Evolutionary conservation across 345 rosid genomes (phyloP).

Genomic region (Odontarrhena argentea): DNA sequence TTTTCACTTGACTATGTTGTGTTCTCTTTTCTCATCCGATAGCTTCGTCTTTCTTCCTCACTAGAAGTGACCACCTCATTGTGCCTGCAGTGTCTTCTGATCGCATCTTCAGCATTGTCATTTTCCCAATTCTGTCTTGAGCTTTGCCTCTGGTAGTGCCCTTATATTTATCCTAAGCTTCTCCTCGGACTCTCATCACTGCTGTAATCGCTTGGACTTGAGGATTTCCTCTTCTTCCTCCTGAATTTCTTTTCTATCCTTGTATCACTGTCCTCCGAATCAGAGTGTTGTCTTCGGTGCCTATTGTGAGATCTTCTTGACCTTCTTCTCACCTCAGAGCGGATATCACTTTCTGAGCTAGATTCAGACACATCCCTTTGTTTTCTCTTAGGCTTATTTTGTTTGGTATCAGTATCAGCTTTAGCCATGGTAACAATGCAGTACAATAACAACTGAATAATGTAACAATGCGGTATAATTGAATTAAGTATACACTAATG

Average conservation of each 20-base stretch:
- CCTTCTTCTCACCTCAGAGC: slow-evolving; percentile 32
- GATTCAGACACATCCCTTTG: slow-evolving; percentile 50
- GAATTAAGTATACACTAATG: too few relatives aligned
- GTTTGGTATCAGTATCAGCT: slow-evolving; percentile 54
- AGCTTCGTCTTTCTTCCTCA: background rate
- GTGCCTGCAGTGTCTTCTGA: slow-evolving; percentile 31
- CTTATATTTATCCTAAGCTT: slow-evolving; percentile 39
- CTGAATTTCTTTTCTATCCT: slow-evolving; percentile 57
- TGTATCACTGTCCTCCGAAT: slow-evolving; percentile 56
- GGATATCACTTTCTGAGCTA: slow-evolving; percentile 47
- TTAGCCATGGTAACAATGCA: slow-evolving; percentile 48
- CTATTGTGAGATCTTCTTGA: slow-evolving; percentile 55
- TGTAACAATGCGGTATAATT: too few relatives aligned
- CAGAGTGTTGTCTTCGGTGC: slow-evolving; percentile 58
- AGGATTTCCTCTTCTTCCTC: slow-evolving; percentile 52
- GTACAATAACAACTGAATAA: too few relatives aligned
- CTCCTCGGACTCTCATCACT: slow-evolving; percentile 51
- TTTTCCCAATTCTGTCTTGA: slow-evolving; percentile 45
- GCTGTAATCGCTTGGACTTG: slow-evolving; percentile 44
- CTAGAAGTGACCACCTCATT: slow-evolving; percentile 17
- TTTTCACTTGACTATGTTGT: background rate
- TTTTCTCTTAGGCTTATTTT: slow-evolving; percentile 59
- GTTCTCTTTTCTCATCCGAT: slow-evolving; percentile 33
- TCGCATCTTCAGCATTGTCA: slow-evolving; percentile 39
- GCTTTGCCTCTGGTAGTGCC: slow-evolving; percentile 42